Evolutionary conservation across 192 early-diverging fungal genomes (phyloP), one percentile per base, ranked within the genome.

Genomic region (Coemansia aciculifera): DNA sequence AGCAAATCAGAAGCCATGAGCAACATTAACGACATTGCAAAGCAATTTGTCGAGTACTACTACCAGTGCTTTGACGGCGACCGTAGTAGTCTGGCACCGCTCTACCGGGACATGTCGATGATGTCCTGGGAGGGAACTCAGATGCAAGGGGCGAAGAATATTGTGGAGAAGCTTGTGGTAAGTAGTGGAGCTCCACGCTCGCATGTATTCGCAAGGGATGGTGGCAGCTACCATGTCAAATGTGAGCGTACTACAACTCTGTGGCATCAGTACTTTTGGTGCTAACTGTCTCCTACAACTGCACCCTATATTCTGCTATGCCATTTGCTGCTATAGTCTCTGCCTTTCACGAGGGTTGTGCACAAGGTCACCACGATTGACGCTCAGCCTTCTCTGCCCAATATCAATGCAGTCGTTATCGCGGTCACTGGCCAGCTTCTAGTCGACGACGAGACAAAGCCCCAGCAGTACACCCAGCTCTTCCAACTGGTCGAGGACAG

Each of bases 361-460:
- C 93, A 95, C 84, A 75, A 85, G 32, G 76, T 96, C 67, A 74
- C 85, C 57, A 93, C 94, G 42, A 73, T 87, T 49, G 96, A 98
- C 81, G 86, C 89, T 6, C 95, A 97, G 83, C 91, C 91, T 21
- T 81, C 87, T 52, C 74, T 81, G 52, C 89, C 90, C 43, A 71
- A 75, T 23, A 64, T 63, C 65, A 84, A 82, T n/a, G 70, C 89
- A 27, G 83, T 94, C 37, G 36, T 98, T 36, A 90, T 98, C 42
- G 66, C 73, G 27, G 95, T 98, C 17, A 95, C 94, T 37, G 96
- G 96, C 62, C 91, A 92, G 76, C 85, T 98, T 21, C 74, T 93
- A 78, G 90, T 93, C 34, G 96, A 94, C 68, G 90, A 90, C 19
- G 95, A 95, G 81, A 59, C 73, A 17, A 90, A 91, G 74, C 88